Evolutionary conservation across 768 basidiomycete species (phyloP).

Genomic region (Boletus rubescentipes): DNA sequence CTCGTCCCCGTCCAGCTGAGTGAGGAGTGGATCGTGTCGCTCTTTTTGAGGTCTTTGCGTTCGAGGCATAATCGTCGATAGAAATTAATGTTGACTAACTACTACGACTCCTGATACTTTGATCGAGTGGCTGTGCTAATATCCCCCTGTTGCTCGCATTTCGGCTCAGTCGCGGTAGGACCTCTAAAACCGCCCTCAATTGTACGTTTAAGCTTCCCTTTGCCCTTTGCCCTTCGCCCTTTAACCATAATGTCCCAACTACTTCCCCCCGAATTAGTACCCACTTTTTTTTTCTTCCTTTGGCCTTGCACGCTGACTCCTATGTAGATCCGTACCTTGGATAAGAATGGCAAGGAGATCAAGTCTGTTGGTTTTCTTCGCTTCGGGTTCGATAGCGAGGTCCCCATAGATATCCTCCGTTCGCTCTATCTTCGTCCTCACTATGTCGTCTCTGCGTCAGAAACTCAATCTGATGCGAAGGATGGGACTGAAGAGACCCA

Average conservation of each 20-base stretch:
- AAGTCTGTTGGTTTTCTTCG: conserved; percentile 77
- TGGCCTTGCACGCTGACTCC: conserved; percentile 4
- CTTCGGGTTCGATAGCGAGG: conserved; percentile 90
- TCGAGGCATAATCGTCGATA: conserved; percentile 58
- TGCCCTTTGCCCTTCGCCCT: neutral
- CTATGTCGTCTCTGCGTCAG: conserved; percentile 53
- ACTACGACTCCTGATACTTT: neutral
- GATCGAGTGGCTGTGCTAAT: conserved; percentile 14
- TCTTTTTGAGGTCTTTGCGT: conserved; percentile 53
- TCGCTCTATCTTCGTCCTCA: conserved; percentile 86
- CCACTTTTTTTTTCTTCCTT: neutral
- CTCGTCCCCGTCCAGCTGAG: conserved; percentile 82
- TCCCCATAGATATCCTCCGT: conserved; percentile 75
- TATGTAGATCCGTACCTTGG: conserved; percentile 58
- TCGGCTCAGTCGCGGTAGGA: no score
- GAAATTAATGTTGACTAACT: no score
- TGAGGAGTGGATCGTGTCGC: conserved; percentile 85
- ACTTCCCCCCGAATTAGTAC: conserved; percentile 21
- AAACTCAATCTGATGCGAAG: conserved; percentile 37
- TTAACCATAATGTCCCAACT: conserved; percentile 22
- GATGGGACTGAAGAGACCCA: conserved; percentile 42
- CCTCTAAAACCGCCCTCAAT: neutral
- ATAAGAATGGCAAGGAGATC: conserved; percentile 75
- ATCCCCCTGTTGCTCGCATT: neutral
- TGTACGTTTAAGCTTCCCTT: neutral